Percentiles rank a stretch among this genome's conserved stretches.
These are phyloP conservation scores for Glebionis coronaria DNA, from an alignment of 129 eudicot species.

Conservation along the genomic window DNA sequence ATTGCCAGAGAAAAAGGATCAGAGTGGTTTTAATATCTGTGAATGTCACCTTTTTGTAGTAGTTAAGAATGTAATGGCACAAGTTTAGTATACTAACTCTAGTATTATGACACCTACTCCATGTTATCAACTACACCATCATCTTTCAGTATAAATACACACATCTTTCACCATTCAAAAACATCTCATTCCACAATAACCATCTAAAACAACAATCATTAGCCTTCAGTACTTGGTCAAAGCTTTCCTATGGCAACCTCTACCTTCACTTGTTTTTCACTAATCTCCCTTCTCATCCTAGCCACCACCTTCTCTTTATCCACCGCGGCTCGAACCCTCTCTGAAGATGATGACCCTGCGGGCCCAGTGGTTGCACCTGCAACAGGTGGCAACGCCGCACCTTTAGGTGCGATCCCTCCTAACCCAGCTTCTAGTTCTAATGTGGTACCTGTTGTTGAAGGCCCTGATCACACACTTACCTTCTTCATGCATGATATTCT, in stretches of 20 bases:
- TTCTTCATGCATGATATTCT: slow-evolving; percentile 54
- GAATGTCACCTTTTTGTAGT: slow-evolving; percentile 1
- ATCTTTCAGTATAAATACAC: slow-evolving; percentile 22
- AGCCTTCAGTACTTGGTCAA: slow-evolving; percentile 16
- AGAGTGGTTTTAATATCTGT: slow-evolving; percentile 7
- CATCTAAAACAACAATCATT: not conserved
- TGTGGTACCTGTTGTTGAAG: slow-evolving; percentile 19
- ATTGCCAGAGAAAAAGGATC: not conserved
- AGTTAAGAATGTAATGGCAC: not conserved
- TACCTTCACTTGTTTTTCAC: slow-evolving; percentile 18
- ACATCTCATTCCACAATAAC: not conserved
- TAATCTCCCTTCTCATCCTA: slow-evolving; percentile 23
- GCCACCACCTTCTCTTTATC: slow-evolving; percentile 22
- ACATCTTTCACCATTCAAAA: slow-evolving; percentile 13
- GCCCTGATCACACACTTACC: slow-evolving; percentile 24
- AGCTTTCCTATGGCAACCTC: slow-evolving; percentile 17
- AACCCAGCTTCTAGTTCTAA: slow-evolving; percentile 14
- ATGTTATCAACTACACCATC: slow-evolving; percentile 24
- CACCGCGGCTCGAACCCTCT: slow-evolving; percentile 31
- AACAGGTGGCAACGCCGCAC: slow-evolving; percentile 16
- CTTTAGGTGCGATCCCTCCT: slow-evolving; percentile 31
- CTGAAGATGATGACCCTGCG: slow-evolving; percentile 23
- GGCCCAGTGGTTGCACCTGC: slow-evolving; percentile 29
- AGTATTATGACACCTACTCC: slow-evolving; percentile 7
- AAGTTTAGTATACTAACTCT: slow-evolving; percentile 11